Evolutionary conservation across 352 stramenopile genomes (phyloP), one percentile per base, ranked within the genome.

Genomic region (Globisporangium parvum): DNA sequence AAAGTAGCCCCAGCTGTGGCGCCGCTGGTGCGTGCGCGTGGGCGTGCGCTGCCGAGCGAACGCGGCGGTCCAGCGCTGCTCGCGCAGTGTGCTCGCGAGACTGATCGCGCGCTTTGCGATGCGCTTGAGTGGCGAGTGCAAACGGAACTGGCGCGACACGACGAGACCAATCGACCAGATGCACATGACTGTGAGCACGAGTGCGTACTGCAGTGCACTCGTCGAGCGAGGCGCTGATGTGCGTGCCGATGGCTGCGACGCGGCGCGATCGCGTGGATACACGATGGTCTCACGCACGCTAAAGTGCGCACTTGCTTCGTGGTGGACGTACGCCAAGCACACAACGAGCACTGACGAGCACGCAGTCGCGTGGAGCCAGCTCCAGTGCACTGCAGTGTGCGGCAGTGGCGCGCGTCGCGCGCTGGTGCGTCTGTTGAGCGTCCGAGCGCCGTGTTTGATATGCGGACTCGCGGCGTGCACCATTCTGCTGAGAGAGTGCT

Each of bases 261-360:
- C 10, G 21, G 53, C 23, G n/a, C 18, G 10, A 26, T 15, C 21
- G 20, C 0, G 17, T 39, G 21, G 23, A 35, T 21, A 48, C 33
- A 3, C n/a, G 20, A 37, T 37, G 6, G 31, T 37, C 31, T 42
- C 4, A 26, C n/a, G 39, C 15, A 3, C 26, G 24, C 63, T 52
- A 77, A 47, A 73, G 60, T 80, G 83, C 31, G 66, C 41, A 17
- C 51, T 69, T 18, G 87, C 63, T 47, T 75, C 70, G 14, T 54
- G 66, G 65, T 91, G 77, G 63, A 87, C 77, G 65, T 91, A 91
- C 49, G 74, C 75, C n/a, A 75, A 59, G 42, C 77, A 86, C 50
- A 75, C 76, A 23, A 88, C 77, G 51, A 91, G 65, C n/a, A 71
- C 75, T 8, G 66, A 83, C 23, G 75, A 85, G 63, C 79, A 88